Percentiles rank a stretch among this genome's conserved stretches.
phyloP scores from a whole-genome alignment of 1,139 yeast genomes.

The Yamadazyma epiphylla region DNA sequence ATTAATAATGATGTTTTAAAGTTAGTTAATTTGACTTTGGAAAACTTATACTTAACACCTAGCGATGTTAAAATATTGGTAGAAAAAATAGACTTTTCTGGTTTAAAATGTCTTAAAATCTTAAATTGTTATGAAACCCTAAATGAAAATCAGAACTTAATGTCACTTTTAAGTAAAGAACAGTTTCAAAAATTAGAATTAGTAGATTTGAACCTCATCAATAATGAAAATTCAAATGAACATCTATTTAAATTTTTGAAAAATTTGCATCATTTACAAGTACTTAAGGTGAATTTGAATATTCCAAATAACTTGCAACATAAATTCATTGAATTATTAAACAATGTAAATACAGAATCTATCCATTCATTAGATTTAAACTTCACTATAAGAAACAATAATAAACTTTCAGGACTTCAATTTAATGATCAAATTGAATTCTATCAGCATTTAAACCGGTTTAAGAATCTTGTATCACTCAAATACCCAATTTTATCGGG shows the following conservation, averaged over 20 bases:
- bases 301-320: conserved; percentile 12
- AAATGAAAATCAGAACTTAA: conserved; percentile 2
- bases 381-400: conserved; percentile 1
- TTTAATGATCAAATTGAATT: conserved; percentile 2
- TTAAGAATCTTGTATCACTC: conserved; percentile 2
- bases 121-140: conserved; percentile 17
- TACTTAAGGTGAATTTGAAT: conserved; percentile 12
- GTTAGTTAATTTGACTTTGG: conserved; percentile 13
- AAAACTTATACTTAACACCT: conserved; percentile 14
- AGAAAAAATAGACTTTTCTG: conserved; percentile 10
- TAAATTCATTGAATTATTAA: conserved; percentile 8
- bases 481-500: conserved; percentile 6
- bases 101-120: conserved; percentile 16
- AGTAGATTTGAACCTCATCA: conserved; percentile 15
- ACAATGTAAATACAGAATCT: conserved; percentile 3
- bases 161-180: neutral
- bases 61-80: conserved; percentile 12
- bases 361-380: conserved; percentile 3
- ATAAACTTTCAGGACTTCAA: conserved; percentile 4
- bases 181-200: neutral
- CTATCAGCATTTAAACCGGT: conserved; percentile 1
- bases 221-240: conserved; percentile 16
- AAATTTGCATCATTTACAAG: conserved; percentile 8
- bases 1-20: conserved; percentile 8
- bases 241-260: conserved; percentile 9